Evolutionary conservation across 495 filamentous ascomycete species (phyloP).

Genomic region (Rhypophila decipiens): DNA sequence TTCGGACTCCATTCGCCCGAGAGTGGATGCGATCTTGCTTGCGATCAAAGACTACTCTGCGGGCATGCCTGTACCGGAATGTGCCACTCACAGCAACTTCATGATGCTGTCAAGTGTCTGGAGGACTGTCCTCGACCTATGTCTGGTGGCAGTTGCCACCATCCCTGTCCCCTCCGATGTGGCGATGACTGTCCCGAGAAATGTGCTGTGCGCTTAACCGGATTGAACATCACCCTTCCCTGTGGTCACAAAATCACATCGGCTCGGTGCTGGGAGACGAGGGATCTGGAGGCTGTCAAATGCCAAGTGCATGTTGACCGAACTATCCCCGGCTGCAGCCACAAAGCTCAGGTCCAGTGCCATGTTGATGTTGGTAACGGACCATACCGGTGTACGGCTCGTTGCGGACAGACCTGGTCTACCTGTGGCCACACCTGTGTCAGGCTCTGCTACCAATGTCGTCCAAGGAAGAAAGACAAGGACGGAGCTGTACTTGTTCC

Average conservation of each 20-base stretch:
- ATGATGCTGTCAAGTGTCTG: constrained; percentile 54
- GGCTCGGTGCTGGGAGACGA: constrained; percentile 44
- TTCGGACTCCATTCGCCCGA: constrained; percentile 60
- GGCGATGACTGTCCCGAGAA: too few species aligned
- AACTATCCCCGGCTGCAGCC: constrained; percentile 47
- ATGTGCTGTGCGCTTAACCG: too few species aligned
- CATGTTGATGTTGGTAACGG: constrained; percentile 29
- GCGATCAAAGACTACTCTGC: constrained; percentile 54
- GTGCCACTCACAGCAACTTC: constrained; percentile 64
- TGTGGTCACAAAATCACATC: constrained; percentile 52
- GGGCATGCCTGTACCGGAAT: constrained; percentile 64
- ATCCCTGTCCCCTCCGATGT: too few species aligned
- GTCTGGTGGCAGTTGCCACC: too few species aligned
- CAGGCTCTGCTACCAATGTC: constrained; percentile 47
- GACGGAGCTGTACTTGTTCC: too few species aligned
- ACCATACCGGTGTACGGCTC: constrained; percentile 37
- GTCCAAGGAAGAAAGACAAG: too few species aligned
- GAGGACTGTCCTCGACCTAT: too few species aligned
- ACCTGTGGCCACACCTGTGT: constrained; percentile 71
- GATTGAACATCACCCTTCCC: constrained; percentile 25
- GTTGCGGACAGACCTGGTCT: constrained; percentile 38
- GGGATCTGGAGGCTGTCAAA: constrained; percentile 9
- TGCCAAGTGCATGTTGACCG: constrained; percentile 35
- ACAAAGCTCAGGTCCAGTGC: constrained; percentile 48
- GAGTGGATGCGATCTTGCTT: constrained; percentile 60